A percentile compares a stretch with the other conserved stretches of the same genome.
Conservation (phyloP, 768 basidiomycete genomes). For the Amanita thiersii region DNA sequence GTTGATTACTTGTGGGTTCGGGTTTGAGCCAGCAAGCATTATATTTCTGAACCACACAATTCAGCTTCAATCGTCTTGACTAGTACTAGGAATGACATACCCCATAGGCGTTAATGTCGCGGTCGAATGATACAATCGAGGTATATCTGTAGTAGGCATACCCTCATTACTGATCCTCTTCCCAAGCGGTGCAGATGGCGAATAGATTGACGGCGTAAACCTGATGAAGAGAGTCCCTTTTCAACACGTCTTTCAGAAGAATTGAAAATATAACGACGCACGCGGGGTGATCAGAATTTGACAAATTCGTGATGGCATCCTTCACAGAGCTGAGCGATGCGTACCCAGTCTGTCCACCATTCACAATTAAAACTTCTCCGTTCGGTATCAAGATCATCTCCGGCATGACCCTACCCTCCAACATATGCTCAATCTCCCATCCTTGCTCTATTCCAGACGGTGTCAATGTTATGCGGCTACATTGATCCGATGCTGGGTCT, state of each 20-base stretch:
- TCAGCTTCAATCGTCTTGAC: no score
- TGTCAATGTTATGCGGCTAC: constrained; percentile 32
- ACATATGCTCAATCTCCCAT: constrained; percentile 38
- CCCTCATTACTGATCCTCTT: constrained; percentile 39
- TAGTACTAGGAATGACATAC: constrained; percentile 28
- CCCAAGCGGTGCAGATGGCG: constrained; percentile 33
- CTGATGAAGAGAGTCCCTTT: no score
- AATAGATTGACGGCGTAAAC: constrained; percentile 40
- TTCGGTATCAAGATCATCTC: constrained; percentile 31
- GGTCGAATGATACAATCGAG: constrained; percentile 56
- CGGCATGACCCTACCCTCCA: constrained; percentile 28
- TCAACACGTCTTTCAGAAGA: not conserved
- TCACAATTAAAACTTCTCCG: constrained; percentile 32
- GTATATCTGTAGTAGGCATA: constrained; percentile 32
- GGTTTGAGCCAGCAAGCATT: constrained; percentile 36
- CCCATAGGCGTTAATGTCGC: constrained; percentile 50
- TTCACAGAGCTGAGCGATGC: constrained; percentile 25
- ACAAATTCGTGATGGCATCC: constrained; percentile 15
- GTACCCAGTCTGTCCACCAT: constrained; percentile 34
- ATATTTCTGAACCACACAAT: constrained; percentile 17
- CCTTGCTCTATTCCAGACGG: constrained; percentile 32
- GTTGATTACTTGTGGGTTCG: constrained; percentile 26
- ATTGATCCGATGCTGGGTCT: constrained; percentile 33
- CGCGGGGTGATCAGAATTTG: constrained; percentile 20
- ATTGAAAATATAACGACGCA: constrained; percentile 3